Base-by-base conservation (phyloP, 495 filamentous ascomycete species). In the Margaritispora aquatica region DNA sequence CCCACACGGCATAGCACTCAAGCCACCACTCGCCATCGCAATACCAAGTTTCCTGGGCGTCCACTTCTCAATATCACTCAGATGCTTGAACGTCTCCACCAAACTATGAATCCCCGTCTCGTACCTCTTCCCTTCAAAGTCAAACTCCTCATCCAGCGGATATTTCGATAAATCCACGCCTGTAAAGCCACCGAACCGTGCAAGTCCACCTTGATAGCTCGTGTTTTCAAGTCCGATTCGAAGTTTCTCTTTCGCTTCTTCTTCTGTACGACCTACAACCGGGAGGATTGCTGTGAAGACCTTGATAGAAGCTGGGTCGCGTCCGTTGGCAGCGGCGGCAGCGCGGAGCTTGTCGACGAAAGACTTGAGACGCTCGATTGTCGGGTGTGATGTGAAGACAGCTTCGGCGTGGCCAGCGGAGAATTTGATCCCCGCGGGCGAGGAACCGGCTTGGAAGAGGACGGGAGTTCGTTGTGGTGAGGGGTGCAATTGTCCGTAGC, bases 361-460 rank as follows among this genome's bases (percentile, higher is more conserved):
- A 0, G 69, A 66, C 2, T 84, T 69, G 2, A 81, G 71, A 15
- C 71, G 58, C 55, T 84, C 81, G 0, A 74, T 75, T 0, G 79
- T 81, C 31, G 34, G 22, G 10, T 51, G 58, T 0, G 72, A 73
- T 11, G 80, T 71, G 58, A 84, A 84, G 47, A 84, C 77, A 17
- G 78, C 81, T 61, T 85, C 81, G 38, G 79, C 81, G 60, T 84
- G 82, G 59, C 85, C 77, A 0, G 83, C 84, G 0, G 83, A 84
- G 56, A 89, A 87, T 0, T 62, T 73, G 69, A 83, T 85, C 2
- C 85, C 85, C 0, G 84, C 77, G 31, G 79, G 77, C 0, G 83
- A 87, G 0, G 83, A 83, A 2, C 84, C 85, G 0, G 85, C 85
- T 68, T 88, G 85, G 3, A 87, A 81, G 11, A 87, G 73, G 53